Evolutionary conservation across 176 grass and related monocot genomes (phyloP).

Genomic region (Musa acuminata): DNA sequence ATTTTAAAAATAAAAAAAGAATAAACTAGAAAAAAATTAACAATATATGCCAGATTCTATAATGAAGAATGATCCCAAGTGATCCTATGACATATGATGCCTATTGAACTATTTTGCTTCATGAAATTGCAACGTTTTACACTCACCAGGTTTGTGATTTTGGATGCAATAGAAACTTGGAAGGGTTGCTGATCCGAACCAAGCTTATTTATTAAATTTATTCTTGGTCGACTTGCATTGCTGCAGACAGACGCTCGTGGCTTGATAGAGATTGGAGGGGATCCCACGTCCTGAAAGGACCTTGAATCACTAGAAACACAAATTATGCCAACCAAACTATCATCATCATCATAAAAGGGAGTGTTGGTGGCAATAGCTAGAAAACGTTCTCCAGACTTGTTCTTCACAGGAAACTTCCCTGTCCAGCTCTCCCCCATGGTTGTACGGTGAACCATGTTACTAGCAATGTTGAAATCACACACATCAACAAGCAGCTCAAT

Average conservation of each 20-base stretch:
- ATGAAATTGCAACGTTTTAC: slow-evolving; percentile 15
- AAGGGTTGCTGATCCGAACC: slow-evolving; percentile 48
- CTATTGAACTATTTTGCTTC: slow-evolving; percentile 4
- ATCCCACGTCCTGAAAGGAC: slow-evolving; percentile 42
- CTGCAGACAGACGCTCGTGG: slow-evolving; percentile 34
- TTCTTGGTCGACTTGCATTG: slow-evolving; percentile 27
- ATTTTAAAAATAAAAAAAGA: slow-evolving; percentile 62
- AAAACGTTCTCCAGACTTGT: slow-evolving; percentile 60
- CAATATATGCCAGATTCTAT: neutral
- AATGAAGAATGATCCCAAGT: neutral
- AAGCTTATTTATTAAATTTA: slow-evolving; percentile 39
- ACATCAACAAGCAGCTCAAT: slow-evolving; percentile 62
- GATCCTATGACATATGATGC: neutral
- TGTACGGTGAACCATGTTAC: slow-evolving; percentile 49
- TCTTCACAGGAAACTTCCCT: slow-evolving; percentile 81
- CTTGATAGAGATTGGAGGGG: slow-evolving; percentile 42
- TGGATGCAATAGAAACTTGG: slow-evolving; percentile 77
- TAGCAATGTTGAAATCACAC: slow-evolving; percentile 31
- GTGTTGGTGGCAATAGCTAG: slow-evolving; percentile 63
- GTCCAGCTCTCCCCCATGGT: slow-evolving; percentile 79
- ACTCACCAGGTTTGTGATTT: slow-evolving; percentile 86
- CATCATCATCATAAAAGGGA: slow-evolving; percentile 87
- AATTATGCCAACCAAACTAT: slow-evolving; percentile 76
- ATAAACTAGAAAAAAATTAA: slow-evolving; percentile 26
- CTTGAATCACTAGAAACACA: slow-evolving; percentile 66